Conservation (phyloP, 495 filamentous ascomycete genomes). For the Staphylotrichum longicolle region DNA sequence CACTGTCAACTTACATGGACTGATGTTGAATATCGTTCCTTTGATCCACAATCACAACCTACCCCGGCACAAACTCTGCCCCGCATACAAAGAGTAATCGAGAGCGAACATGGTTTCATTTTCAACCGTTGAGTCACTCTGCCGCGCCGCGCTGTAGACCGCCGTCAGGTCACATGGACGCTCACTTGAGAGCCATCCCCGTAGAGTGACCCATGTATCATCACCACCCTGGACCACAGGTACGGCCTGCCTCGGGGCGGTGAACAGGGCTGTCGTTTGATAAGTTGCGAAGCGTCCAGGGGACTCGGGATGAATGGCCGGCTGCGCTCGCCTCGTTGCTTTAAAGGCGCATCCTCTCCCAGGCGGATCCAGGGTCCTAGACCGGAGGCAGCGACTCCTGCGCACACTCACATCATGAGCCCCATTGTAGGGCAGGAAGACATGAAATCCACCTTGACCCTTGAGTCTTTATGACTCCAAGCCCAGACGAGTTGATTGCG, state of each 20-base stretch:
- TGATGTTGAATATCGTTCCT: no score
- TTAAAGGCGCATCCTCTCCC: not conserved
- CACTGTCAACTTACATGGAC: no score
- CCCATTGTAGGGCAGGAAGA: conserved; percentile 24
- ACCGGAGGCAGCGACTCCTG: conserved; percentile 6
- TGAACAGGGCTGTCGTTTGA: not conserved
- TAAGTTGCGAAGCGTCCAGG: not conserved
- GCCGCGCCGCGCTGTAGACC: no score
- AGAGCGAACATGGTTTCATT: no score
- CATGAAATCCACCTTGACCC: conserved; percentile 23
- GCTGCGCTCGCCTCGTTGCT: conserved; percentile 7
- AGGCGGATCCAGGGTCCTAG: conserved; percentile 3
- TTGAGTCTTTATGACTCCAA: not conserved
- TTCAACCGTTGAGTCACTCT: no score
- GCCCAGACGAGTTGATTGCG: conserved; percentile 12
- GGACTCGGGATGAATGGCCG: not conserved
- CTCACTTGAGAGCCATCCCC: not conserved
- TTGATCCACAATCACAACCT: no score
- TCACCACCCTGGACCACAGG: not conserved
- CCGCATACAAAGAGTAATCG: no score
- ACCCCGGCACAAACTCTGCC: no score
- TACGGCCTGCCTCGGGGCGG: not conserved
- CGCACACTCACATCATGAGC: conserved; percentile 1
- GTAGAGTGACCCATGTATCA: not conserved
- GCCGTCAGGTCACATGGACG: no score